Evolutionary conservation across 2,329 filamentous ascomycete species (phyloP).

Genomic region (Bipolaris zeicola): DNA sequence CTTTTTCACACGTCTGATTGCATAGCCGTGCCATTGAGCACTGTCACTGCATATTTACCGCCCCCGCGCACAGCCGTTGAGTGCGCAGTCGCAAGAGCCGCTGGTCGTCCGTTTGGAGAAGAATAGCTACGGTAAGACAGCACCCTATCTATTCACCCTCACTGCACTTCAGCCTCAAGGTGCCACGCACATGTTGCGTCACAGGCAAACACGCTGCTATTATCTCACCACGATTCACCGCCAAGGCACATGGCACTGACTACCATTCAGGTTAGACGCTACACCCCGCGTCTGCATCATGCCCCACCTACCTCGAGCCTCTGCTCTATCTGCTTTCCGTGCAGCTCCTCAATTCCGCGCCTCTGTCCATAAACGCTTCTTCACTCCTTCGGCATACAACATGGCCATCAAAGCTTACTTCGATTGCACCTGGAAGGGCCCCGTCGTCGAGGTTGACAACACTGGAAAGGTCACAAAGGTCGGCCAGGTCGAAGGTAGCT

Average conservation of each 20-base stretch:
- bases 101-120: not conserved
- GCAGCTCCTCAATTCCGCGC: slow-evolving; percentile 40
- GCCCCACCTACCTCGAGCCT: slow-evolving; percentile 39
- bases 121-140: slow-evolving; percentile 8
- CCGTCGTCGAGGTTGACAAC: slow-evolving; percentile 67
- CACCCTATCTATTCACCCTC: not conserved
- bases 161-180: slow-evolving; percentile 12
- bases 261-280: slow-evolving; percentile 22
- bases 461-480: slow-evolving; percentile 56
- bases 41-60: slow-evolving; percentile 11
- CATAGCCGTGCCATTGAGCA: slow-evolving; percentile 42
- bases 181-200: not conserved
- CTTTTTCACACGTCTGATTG: slow-evolving; percentile 30
- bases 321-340: slow-evolving; percentile 44
- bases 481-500: slow-evolving; percentile 62
- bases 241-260: slow-evolving; percentile 24
- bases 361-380: slow-evolving; percentile 57
- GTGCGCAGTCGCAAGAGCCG: slow-evolving; percentile 22
- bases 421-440: slow-evolving; percentile 73
- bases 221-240: slow-evolving; percentile 19
- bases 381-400: slow-evolving; percentile 69
- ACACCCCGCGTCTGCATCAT: slow-evolving; percentile 31
- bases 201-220: slow-evolving; percentile 11
- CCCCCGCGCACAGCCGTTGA: slow-evolving; percentile 9
- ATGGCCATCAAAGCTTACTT: slow-evolving; percentile 81